phyloP scores from a whole-genome alignment of 352 stramenopile species.

The Globisporangium viniferum region DNA sequence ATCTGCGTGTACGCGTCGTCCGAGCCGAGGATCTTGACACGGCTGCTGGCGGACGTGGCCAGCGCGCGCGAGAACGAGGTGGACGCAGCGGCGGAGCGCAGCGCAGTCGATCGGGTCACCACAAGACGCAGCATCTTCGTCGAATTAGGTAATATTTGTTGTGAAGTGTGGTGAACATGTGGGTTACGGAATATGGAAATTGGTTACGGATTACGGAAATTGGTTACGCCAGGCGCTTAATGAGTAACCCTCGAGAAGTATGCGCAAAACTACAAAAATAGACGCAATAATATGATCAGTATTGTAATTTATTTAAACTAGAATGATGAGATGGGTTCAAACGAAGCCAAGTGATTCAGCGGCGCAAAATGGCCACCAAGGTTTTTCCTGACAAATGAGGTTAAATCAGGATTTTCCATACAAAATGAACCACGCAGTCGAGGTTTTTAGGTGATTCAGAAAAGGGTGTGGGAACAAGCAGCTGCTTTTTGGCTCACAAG shows the following conservation, averaged over 20 bases:
- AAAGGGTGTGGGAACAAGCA: not conserved
- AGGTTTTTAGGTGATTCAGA: not conserved
- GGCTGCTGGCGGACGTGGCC: slow-evolving; percentile 42
- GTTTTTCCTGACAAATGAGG: not conserved
- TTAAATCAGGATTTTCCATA: slow-evolving; percentile 5
- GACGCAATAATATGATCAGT: not conserved
- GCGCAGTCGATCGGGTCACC: slow-evolving; percentile 23
- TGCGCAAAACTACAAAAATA: no score
- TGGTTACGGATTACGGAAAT: not conserved
- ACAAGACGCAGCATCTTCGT: slow-evolving; percentile 44
- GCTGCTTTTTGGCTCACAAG: slow-evolving; percentile 9
- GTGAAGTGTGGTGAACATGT: not conserved
- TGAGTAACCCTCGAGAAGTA: not conserved
- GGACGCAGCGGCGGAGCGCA: slow-evolving; percentile 24
- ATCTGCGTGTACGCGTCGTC: slow-evolving; percentile 75
- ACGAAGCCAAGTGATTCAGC: not conserved
- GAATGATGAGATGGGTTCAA: slow-evolving; percentile 11
- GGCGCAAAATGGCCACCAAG: not conserved
- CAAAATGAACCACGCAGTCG: not conserved
- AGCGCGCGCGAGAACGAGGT: slow-evolving; percentile 22
- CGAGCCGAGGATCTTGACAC: slow-evolving; percentile 72
- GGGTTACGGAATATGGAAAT: not conserved
- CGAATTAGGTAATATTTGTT: not conserved
- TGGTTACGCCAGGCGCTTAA: not conserved
- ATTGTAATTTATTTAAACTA: not conserved